These are phyloP conservation scores for Aspergillus fructus DNA, from an alignment of 2,329 filamentous ascomycete species.

Conservation along the genomic window DNA sequence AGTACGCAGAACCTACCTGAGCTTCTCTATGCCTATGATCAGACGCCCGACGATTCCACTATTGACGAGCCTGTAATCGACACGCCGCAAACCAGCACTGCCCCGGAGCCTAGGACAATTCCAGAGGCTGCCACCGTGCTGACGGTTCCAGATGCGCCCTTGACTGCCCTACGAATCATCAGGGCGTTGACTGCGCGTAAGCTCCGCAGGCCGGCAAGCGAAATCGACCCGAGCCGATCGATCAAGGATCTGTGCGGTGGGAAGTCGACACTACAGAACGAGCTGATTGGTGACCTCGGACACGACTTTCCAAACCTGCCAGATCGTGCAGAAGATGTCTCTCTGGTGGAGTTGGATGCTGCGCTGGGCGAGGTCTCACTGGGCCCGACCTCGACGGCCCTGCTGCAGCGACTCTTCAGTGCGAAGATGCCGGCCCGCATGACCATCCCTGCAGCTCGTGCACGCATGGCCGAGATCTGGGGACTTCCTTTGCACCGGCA, in stretches of 20 bases:
- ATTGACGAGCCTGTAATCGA: neutral
- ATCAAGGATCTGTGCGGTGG: conserved; percentile 4
- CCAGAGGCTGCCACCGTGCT: neutral
- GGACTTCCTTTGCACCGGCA: conserved; percentile 4
- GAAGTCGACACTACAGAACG: conserved; percentile 6
- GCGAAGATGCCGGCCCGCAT: conserved; percentile 7
- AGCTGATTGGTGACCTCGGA: conserved; percentile 6
- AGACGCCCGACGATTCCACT: neutral
- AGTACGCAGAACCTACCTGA: neutral
- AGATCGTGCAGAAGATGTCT: neutral
- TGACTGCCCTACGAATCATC: neutral
- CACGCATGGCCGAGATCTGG: neutral
- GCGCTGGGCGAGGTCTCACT: neutral
- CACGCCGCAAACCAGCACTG: neutral
- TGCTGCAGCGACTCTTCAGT: conserved; percentile 1
- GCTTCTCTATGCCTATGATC: conserved; percentile 2
- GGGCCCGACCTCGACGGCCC: neutral
- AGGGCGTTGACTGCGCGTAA: conserved; percentile 4
- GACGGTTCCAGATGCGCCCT: neutral
- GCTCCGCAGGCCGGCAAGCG: conserved; percentile 1
- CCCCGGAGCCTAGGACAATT: neutral
- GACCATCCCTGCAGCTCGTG: neutral
- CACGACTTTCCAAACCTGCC: conserved; percentile 1
- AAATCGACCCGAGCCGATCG: neutral
- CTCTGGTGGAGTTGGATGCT: neutral